Evolutionary conservation across 169 alveolate species (phyloP).

Genomic region (Eimeria brunetti): DNA sequence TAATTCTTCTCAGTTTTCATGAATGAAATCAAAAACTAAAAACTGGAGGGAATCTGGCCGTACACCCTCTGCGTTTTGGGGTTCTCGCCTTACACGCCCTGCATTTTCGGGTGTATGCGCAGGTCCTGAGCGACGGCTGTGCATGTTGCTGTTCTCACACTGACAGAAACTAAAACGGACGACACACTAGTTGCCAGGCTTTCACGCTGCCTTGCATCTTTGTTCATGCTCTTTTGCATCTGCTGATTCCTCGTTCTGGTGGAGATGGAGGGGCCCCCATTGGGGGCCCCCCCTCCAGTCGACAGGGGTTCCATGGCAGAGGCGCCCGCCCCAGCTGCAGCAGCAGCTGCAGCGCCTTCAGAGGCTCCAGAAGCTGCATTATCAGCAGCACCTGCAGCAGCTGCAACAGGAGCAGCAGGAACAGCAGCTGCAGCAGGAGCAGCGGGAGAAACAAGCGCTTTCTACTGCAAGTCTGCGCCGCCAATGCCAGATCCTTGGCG

Average conservation of each 20-base stretch:
- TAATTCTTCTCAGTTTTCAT: background rate
- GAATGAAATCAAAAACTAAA: background rate
- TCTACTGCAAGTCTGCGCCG: constrained; percentile 48
- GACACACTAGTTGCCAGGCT: background rate
- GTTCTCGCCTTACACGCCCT: no score
- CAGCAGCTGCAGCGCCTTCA: no score
- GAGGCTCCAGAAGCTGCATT: background rate
- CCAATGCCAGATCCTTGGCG: constrained; percentile 73
- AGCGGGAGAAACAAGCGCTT: background rate
- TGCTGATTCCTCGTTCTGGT: constrained; percentile 2
- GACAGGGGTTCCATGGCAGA: background rate
- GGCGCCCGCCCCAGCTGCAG: background rate
- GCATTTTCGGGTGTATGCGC: background rate
- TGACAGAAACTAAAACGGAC: background rate
- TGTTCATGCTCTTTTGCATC: background rate
- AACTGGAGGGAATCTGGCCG: background rate
- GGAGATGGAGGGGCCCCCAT: constrained; percentile 45
- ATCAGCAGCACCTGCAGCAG: no score
- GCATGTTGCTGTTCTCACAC: background rate
- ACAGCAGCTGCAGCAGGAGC: background rate
- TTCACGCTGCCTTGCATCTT: background rate
- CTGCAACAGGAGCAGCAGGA: no score
- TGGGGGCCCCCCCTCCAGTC: constrained; percentile 22
- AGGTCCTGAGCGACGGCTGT: background rate
- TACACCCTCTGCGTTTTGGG: no score